These are phyloP conservation scores for Ceratobasidium sp. DNA, from an alignment of 1,284 basidiomycete species.

Conservation along the genomic window DNA sequence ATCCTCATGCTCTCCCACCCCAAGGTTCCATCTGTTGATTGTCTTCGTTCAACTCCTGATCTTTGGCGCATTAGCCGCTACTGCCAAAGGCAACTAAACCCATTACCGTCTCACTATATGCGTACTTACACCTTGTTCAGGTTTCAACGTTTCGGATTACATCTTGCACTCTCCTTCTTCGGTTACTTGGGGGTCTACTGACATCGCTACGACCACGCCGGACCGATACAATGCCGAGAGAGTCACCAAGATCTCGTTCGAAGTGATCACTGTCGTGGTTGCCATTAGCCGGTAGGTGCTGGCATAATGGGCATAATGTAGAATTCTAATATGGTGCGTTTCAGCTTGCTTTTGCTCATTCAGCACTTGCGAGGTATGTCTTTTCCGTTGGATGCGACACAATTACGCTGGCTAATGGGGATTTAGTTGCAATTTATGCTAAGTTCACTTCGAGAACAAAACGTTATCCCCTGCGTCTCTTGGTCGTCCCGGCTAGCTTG, in stretches of 20 bases:
- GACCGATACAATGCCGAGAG: constrained; percentile 28
- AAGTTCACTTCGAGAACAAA: constrained; percentile 19
- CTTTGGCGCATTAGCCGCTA: neutral
- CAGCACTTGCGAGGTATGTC: constrained; percentile 32
- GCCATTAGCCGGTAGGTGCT: constrained; percentile 26
- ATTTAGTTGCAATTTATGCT: constrained; percentile 22
- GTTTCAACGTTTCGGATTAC: constrained; percentile 32
- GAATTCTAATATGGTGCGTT: neutral
- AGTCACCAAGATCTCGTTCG: constrained; percentile 25
- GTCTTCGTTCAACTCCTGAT: neutral
- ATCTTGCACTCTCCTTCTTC: constrained; percentile 41
- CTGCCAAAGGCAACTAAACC: neutral
- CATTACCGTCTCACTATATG: neutral
- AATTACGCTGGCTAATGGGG: no score
- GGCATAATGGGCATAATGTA: neutral
- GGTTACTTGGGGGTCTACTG: neutral
- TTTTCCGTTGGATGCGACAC: no score
- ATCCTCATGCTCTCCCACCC: neutral
- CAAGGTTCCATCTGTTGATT: constrained; percentile 8
- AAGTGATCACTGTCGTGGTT: constrained; percentile 18
- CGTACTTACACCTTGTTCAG: neutral
- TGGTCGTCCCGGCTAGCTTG: constrained; percentile 20
- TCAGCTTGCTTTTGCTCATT: constrained; percentile 9
- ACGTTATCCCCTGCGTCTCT: constrained; percentile 11
- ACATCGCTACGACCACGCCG: constrained; percentile 1